Evolutionary conservation across 768 basidiomycete genomes (phyloP), one percentile per base, ranked within the genome.

Genomic region (Tricholoma terreum): DNA sequence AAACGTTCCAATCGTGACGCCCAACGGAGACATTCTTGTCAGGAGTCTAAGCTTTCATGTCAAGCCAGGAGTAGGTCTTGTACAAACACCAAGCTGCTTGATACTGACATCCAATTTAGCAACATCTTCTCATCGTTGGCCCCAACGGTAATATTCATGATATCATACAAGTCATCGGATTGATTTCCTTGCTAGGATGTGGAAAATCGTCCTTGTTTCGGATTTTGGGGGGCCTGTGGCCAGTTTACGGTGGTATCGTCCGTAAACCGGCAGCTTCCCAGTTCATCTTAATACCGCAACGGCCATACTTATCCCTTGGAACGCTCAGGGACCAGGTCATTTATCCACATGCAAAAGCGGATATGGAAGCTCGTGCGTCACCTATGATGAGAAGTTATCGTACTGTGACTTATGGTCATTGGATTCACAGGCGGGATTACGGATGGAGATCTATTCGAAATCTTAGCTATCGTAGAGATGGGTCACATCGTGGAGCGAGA

Each of bases 151-250:
- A 58, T 67, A 56, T 42, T 30, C 33, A 5, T 54, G 9, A n/a
- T 30, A 15, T 40, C 35, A 11, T 6, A 45, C 11, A 35, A 51
- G 10, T n/a, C 14, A n/a, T 36, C n/a, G 7, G 33, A 50, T 21
- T 9, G 38, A 40, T 43, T 1, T 43, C 11, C 15, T 12, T 11
- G 19, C 34, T 60, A 89, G 88, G 90, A 27, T 91, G 91, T 61
- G 92, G 92, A 17, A 96, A 94, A 69, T 92, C 90, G 0, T 92
- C 90, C 6, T 77, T 98, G 31, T 98, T 98, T 80, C 85, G 96
- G n/a, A 95, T 98, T 48, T 75, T 98, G 1, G 95, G 94, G 21
- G 95, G 94, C 19, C 81, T 98, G n/a, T 97, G 94, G 94, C 94
- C 94, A 0, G 88, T 80, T 0, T 80, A 80, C 63, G 79, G 94